Base-by-base conservation (phyloP, 192 early-diverging fungal species). In the Entomortierella chlamydospora region DNA sequence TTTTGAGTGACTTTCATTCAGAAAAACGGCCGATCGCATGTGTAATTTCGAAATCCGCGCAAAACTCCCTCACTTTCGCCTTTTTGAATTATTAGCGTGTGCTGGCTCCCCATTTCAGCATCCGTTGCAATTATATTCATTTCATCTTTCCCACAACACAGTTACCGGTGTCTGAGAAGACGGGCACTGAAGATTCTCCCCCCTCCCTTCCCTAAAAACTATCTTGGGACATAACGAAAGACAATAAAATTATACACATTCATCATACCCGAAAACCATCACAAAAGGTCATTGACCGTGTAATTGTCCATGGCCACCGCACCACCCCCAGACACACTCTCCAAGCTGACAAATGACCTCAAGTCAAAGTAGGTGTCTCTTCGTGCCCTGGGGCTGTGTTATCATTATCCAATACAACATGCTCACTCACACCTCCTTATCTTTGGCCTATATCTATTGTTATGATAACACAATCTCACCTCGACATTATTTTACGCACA, bases 291-390 rank as follows among this genome's bases (percentile, higher is more conserved):
- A n/a, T 29, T 64, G 55, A 45, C 53, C 47, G 41, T 55, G 54
- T 63, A 57, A 61, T 60, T 68, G 53, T 61, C 74, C 52, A 78
- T 78, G 74, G 74, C 74, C 26, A 57, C 67, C 18, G 66, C 56
- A 45, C 51, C 66, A 23, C 53, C 74, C 39, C 67, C 74, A 20
- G 74, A 78, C 56, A 70, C 67, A 6, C 67, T 78, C 26, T 52
- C 61, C 4, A 78, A 70, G 50, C 74, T 78, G 15, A 59, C 74
- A 13, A 81, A 42, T 43, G 85, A 86, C 63, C 69, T 86, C 28
- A 86, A 86, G 50, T 86, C 85, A 74, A 86, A 86, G 85, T 86
- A 84, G 62, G 60, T 20, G 20, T 49, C n/a, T 28, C 23, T 55
- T 43, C 4, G 5, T 6, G 15, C 52, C 6, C 8, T 26, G 15